A percentile compares a stretch with the other conserved stretches of the same genome.
Conservation (phyloP, 208 protist species). For the Balamuthia mandrillaris region DNA sequence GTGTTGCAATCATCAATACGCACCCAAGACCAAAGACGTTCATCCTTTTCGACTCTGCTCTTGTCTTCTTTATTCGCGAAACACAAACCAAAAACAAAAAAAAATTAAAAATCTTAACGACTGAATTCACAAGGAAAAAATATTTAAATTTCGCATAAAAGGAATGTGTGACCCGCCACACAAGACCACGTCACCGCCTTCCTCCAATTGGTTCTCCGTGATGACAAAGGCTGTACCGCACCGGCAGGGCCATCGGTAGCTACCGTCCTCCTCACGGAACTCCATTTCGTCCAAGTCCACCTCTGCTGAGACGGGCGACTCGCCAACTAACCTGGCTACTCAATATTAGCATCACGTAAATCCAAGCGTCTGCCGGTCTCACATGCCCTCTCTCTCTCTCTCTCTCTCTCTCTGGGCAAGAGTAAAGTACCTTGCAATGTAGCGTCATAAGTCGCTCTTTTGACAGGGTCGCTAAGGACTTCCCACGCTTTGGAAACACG, state of each 20-base stretch:
- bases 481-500: neutral
- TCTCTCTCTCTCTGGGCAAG: neutral
- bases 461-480: neutral
- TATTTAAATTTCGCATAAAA: neutral
- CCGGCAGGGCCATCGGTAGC: neutral
- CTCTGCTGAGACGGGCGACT: neutral
- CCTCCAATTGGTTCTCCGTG: no score
- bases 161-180: no score
- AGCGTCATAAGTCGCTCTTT: neutral
- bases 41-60: no score
- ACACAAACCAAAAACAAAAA: neutral
- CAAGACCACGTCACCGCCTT: no score
- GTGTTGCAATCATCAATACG: no score
- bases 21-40: no score
- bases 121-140: no score
- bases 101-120: neutral
- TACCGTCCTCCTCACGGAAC: neutral
- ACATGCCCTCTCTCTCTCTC: neutral
- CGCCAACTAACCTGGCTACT: neutral
- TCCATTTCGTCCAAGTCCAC: conserved; percentile 14
- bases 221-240: no score
- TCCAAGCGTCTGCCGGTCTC: no score
- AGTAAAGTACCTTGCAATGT: neutral
- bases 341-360: neutral
- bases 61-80: no score